Conservation (phyloP, 2,329 filamentous ascomycete species). For the Botryosphaeria dothidea region DNA sequence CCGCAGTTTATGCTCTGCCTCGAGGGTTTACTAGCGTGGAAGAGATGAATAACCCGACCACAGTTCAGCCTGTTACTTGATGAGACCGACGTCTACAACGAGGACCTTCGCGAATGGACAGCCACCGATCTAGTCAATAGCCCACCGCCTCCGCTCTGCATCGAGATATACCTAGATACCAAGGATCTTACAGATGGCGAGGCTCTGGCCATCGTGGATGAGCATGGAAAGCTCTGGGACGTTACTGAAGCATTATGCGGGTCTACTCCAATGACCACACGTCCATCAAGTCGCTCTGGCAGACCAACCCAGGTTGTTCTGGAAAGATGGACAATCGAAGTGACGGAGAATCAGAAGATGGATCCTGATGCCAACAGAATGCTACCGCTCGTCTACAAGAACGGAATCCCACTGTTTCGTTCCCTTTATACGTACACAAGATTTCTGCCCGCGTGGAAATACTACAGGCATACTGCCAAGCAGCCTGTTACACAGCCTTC, state of each 20-base stretch:
- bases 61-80: constrained; percentile 96
- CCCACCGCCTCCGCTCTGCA: constrained; percentile 78
- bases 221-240: constrained; percentile 89
- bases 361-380: constrained; percentile 39
- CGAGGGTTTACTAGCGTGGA: constrained; percentile 10
- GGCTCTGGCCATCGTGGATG: constrained; percentile 83
- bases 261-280: constrained; percentile 50
- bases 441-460: constrained; percentile 83
- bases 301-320: constrained; percentile 72
- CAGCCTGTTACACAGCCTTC: constrained; percentile 61
- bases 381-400: constrained; percentile 92
- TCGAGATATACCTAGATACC: constrained; percentile 87
- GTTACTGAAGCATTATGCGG: constrained; percentile 78
- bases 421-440: constrained; percentile 81
- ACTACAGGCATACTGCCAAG: constrained; percentile 74
- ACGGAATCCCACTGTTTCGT: constrained; percentile 91
- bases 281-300: constrained; percentile 49
- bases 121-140: constrained; percentile 74
- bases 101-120: constrained; percentile 82
- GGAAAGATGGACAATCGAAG: constrained; percentile 86
- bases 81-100: constrained; percentile 83
- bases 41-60: constrained; percentile 20
- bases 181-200: constrained; percentile 79
- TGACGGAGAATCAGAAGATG: constrained; percentile 63
- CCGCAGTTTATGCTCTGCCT: not conserved